Evolutionary conservation across 176 grass and related monocot genomes (phyloP).

Genomic region (Carex kokanica): DNA sequence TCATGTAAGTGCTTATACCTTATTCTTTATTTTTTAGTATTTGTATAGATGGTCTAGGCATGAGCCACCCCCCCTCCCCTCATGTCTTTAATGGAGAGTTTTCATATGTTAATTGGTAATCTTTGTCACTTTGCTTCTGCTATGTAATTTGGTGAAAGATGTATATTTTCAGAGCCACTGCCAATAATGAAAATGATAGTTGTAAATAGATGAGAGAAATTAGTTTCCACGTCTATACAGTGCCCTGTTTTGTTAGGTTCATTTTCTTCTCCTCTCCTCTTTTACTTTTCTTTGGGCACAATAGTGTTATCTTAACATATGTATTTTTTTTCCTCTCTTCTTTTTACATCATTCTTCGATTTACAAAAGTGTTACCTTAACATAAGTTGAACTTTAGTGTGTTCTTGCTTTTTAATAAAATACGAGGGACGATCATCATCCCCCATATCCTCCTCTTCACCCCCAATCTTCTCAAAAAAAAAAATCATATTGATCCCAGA

Average conservation of each 20-base stretch:
- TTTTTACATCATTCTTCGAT: too few relatives aligned
- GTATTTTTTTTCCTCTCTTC: too few relatives aligned
- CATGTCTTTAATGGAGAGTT: background rate
- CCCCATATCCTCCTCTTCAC: too few relatives aligned
- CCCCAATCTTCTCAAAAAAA: too few relatives aligned
- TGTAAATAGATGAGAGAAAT: background rate
- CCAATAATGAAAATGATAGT: background rate
- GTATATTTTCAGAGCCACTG: background rate
- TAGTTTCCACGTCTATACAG: background rate
- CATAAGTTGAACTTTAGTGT: background rate
- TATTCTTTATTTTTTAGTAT: background rate
- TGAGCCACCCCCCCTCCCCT: background rate
- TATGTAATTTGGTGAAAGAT: background rate
- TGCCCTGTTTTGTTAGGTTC: background rate
- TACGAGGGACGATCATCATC: too few relatives aligned
- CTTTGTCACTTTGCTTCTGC: background rate
- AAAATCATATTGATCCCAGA: background rate
- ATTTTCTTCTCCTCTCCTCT: background rate
- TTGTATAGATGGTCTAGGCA: background rate
- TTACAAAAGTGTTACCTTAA: too few relatives aligned
- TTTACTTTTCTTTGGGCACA: background rate
- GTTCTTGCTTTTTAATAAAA: background rate
- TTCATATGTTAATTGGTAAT: background rate
- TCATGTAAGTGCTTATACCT: slow-evolving; percentile 70
- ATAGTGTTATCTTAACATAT: too few relatives aligned